These are phyloP conservation scores for Sporothrix brasiliensis DNA, from an alignment of 2,329 filamentous ascomycete species.

Conservation along the genomic window DNA sequence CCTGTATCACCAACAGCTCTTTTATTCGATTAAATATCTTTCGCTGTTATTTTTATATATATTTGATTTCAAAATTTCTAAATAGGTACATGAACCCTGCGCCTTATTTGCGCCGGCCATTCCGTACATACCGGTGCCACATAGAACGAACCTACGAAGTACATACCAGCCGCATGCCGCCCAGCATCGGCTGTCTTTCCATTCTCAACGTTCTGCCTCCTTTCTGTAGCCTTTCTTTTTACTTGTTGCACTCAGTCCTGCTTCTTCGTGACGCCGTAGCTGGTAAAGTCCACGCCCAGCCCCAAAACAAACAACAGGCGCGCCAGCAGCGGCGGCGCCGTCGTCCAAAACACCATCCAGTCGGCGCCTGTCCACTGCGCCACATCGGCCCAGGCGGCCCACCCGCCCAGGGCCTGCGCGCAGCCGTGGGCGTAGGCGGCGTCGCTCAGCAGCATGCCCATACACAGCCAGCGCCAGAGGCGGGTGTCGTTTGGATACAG, in stretches of 20 bases:
- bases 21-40: background rate
- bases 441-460: conserved; percentile 46
- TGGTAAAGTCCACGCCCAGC: conserved; percentile 37
- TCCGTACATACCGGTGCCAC: background rate
- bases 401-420: conserved; percentile 45
- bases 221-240: too few relatives aligned
- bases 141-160: too few relatives aligned
- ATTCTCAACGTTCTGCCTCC: too few relatives aligned
- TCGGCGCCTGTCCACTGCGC: conserved; percentile 42
- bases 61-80: background rate
- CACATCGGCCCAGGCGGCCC: conserved; percentile 38
- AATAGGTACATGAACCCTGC: background rate
- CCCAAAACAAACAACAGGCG: conserved; percentile 42
- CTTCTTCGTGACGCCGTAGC: background rate
- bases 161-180: too few relatives aligned
- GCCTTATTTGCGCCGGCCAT: background rate
- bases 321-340: conserved; percentile 40
- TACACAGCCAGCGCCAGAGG: conserved; percentile 45
- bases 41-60: background rate
- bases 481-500: conserved; percentile 40
- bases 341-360: conserved; percentile 39
- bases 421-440: conserved; percentile 39
- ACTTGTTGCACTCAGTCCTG: background rate
- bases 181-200: background rate
- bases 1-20: background rate